Percentiles rank a stretch among this genome's conserved stretches.
These are phyloP conservation scores for Cutaneotrichosporon cyanovorans DNA, from an alignment of 1,284 basidiomycete genomes.

Conservation along the genomic window DNA sequence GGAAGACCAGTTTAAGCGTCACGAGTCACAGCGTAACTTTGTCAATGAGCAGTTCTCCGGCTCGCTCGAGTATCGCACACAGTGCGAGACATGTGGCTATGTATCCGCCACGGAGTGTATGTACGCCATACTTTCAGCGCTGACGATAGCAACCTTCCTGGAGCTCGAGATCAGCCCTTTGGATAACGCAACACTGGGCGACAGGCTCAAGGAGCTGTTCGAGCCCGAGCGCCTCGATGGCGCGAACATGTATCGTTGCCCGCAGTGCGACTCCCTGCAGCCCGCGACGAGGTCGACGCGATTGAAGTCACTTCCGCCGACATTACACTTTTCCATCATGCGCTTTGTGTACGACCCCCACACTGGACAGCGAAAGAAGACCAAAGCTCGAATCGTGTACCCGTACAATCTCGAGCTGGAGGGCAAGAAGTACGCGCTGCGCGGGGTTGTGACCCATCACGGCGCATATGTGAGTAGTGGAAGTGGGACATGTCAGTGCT, in stretches of 20 bases:
- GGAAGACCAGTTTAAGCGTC: conserved; percentile 72
- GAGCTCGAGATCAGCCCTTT: conserved; percentile 78
- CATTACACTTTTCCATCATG: conserved; percentile 75
- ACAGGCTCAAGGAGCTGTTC: conserved; percentile 57
- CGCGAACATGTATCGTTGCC: conserved; percentile 79
- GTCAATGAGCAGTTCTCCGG: conserved; percentile 81
- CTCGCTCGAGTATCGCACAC: conserved; percentile 65
- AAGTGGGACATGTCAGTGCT: neutral
- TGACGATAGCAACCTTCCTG: conserved; percentile 51
- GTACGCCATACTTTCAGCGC: neutral
- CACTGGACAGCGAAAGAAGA: conserved; percentile 71
- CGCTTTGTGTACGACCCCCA: conserved; percentile 79
- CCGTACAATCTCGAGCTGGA: conserved; percentile 59
- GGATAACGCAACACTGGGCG: conserved; percentile 65
- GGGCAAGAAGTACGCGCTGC: conserved; percentile 58
- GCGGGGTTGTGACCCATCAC: conserved; percentile 74
- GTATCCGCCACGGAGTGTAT: conserved; percentile 6
- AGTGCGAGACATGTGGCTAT: conserved; percentile 61
- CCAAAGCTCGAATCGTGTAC: conserved; percentile 66
- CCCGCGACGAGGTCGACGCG: conserved; percentile 69
- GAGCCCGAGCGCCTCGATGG: conserved; percentile 64
- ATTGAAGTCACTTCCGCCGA: conserved; percentile 64
- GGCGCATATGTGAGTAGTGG: conserved; percentile 53
- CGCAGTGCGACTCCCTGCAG: conserved; percentile 59
- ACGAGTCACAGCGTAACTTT: conserved; percentile 56